Evolutionary conservation across 257 asterid genomes (phyloP).

Genomic region (Anisodus acutangulus): DNA sequence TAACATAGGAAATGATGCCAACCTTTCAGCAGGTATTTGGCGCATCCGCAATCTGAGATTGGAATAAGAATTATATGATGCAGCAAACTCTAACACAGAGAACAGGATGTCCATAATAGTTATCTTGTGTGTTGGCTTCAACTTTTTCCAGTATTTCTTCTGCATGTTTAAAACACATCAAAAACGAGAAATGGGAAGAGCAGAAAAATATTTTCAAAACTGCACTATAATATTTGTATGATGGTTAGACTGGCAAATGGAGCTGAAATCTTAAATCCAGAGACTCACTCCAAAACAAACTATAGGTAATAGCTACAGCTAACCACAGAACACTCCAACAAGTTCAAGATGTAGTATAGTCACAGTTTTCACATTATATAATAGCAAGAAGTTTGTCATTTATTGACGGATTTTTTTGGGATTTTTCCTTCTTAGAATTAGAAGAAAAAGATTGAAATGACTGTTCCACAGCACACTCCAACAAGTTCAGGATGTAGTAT

Average conservation of each 20-base stretch:
- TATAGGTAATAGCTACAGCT: constrained; percentile 21
- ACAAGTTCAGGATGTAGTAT: background rate
- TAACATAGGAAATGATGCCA: constrained; percentile 29
- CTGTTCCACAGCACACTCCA: no score
- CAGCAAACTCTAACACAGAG: constrained; percentile 89
- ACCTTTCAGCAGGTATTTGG: constrained; percentile 89
- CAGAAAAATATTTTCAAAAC: constrained; percentile 14
- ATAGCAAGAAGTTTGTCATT: background rate
- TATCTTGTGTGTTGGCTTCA: constrained; percentile 74
- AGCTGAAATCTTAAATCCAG: constrained; percentile 6
- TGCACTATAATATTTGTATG: background rate
- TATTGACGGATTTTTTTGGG: no score
- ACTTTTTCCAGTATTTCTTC: constrained; percentile 92
- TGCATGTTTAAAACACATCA: constrained; percentile 49
- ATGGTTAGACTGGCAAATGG: background rate
- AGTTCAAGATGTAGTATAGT: background rate
- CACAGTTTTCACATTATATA: background rate
- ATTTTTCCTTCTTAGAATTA: no score
- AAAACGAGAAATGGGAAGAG: constrained; percentile 27
- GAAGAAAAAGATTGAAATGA: no score
- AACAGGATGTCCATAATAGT: constrained; percentile 84
- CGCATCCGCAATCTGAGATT: constrained; percentile 88
- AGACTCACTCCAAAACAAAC: constrained; percentile 17
- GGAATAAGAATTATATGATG: constrained; percentile 91
- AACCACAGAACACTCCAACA: background rate